Conservation (phyloP, 352 stramenopile species). For the Phytopythium cucurbitacearum region DNA sequence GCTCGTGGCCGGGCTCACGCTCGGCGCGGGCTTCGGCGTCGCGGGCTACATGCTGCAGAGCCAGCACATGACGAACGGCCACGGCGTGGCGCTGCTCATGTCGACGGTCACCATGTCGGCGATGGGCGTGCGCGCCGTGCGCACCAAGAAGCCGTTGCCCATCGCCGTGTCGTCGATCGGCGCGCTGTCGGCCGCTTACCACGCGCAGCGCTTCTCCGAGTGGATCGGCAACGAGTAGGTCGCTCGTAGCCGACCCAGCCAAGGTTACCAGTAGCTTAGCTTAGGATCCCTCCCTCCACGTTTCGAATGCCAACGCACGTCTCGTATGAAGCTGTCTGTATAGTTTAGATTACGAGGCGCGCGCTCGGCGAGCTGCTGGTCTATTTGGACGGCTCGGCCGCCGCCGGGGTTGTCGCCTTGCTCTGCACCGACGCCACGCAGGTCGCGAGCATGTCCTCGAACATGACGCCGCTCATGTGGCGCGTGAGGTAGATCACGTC, state of each 20-base stretch:
- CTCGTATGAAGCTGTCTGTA: too few species aligned
- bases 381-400: constrained; percentile 2
- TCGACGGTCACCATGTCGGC: constrained; percentile 83
- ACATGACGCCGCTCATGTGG: constrained; percentile 86
- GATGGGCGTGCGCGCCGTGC: constrained; percentile 80
- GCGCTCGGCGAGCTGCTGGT: background rate
- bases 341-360: too few species aligned
- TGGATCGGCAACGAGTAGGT: constrained; percentile 82
- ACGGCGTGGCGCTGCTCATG: constrained; percentile 73
- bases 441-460: constrained; percentile 84
- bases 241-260: background rate
- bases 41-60: constrained; percentile 79
- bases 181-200: constrained; percentile 76
- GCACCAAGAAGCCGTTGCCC: constrained; percentile 65
- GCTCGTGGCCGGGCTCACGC: constrained; percentile 73
- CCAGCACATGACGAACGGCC: constrained; percentile 77
- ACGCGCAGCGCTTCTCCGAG: constrained; percentile 74
- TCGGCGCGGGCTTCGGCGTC: constrained; percentile 75
- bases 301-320: too few species aligned
- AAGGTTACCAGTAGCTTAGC: too few species aligned
- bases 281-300: too few species aligned
- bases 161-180: constrained; percentile 72
- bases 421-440: constrained; percentile 78
- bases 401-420: constrained; percentile 3
- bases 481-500: constrained; percentile 82